These are phyloP conservation scores for Coemansia javaensis DNA, from an alignment of 192 early-diverging fungal genomes.

Conservation along the genomic window DNA sequence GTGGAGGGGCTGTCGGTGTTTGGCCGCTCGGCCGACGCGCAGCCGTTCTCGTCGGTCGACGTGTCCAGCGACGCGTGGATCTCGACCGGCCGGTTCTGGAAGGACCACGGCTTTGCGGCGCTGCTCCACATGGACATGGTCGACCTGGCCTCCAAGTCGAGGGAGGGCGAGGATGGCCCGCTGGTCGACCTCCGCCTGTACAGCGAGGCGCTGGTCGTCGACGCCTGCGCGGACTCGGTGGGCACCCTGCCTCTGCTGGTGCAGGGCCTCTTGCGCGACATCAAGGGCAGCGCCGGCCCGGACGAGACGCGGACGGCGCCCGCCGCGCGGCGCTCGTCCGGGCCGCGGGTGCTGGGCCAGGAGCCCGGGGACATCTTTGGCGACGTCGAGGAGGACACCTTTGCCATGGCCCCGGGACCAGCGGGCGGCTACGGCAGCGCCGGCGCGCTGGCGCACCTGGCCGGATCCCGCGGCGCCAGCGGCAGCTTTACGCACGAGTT, in stretches of 20 bases:
- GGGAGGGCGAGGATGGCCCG: constrained; percentile 40
- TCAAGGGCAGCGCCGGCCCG: constrained; percentile 3
- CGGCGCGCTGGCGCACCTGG: constrained; percentile 6
- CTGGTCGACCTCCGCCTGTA: constrained; percentile 36
- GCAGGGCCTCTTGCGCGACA: constrained; percentile 19
- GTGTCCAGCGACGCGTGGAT: constrained; percentile 48
- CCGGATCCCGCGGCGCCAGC: constrained; percentile 6
- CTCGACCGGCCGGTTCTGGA: constrained; percentile 47
- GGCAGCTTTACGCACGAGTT: constrained; percentile 45
- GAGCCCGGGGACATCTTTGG: constrained; percentile 35
- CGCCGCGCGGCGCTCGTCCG: neutral
- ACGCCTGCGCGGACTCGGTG: constrained; percentile 41
- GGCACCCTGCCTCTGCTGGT: constrained; percentile 26
- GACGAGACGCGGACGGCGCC: neutral
- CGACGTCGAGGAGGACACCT: constrained; percentile 45
- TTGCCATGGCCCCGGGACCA: constrained; percentile 12
- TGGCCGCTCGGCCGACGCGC: constrained; percentile 35
- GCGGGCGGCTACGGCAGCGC: neutral
- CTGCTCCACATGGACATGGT: constrained; percentile 49
- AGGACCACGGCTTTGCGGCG: constrained; percentile 37
- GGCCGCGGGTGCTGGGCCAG: constrained; percentile 33
- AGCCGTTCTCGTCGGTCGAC: constrained; percentile 11
- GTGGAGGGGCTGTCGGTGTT: constrained; percentile 41
- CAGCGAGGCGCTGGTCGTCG: constrained; percentile 38
- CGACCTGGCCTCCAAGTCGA: constrained; percentile 30